phyloP scores from a whole-genome alignment of 352 stramenopile species.

The Phytophthora melonis region DNA sequence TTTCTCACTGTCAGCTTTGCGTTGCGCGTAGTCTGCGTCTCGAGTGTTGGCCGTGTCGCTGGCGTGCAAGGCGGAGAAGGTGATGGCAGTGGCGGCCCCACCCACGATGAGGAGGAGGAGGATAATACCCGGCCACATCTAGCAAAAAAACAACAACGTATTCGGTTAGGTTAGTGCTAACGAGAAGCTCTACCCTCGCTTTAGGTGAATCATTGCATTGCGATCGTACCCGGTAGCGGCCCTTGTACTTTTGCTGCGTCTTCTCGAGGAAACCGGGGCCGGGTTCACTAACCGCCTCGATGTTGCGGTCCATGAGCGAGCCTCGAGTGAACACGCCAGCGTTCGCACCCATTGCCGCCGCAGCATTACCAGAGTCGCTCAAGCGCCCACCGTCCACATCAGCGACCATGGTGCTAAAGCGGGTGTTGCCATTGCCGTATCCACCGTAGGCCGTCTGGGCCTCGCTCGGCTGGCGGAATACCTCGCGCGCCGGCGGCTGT shows the following conservation, averaged over 20 bases:
- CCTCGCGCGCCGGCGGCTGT: constrained; percentile 30
- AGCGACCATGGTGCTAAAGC: constrained; percentile 16
- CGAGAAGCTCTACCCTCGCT: constrained; percentile 3
- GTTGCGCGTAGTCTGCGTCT: constrained; percentile 35
- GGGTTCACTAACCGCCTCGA: constrained; percentile 45
- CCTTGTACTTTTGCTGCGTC: constrained; percentile 58
- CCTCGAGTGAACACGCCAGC: constrained; percentile 51
- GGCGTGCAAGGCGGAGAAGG: constrained; percentile 35
- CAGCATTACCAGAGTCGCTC: constrained; percentile 9
- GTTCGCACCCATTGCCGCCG: constrained; percentile 9
- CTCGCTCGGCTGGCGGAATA: constrained; percentile 30
- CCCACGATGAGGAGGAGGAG: constrained; percentile 47
- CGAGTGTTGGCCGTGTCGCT: constrained; percentile 23
- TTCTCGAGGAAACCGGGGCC: constrained; percentile 23
- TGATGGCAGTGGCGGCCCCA: constrained; percentile 42
- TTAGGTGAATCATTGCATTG: background rate
- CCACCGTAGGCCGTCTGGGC: constrained; percentile 14
- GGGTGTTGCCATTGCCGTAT: constrained; percentile 10
- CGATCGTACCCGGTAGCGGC: constrained; percentile 51
- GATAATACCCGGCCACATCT: constrained; percentile 59
- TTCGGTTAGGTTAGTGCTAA: background rate
- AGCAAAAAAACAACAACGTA: background rate
- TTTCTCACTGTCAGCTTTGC: constrained; percentile 33
- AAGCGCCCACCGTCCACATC: background rate
- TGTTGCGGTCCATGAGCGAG: constrained; percentile 59